phyloP scores from a whole-genome alignment of 148 eudicot genomes.

The Cornus suecica region DNA sequence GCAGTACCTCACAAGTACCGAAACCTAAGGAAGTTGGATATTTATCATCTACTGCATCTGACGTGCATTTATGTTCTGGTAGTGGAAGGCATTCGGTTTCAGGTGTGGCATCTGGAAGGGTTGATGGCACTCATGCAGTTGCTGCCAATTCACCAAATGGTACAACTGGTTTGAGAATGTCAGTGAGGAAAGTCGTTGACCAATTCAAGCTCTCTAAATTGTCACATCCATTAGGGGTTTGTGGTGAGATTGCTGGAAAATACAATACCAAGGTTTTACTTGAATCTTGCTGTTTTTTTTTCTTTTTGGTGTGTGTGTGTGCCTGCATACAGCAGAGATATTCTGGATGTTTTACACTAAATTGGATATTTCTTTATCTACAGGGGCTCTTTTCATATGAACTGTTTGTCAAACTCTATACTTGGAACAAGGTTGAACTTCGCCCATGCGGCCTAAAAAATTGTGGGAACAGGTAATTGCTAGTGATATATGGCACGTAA shows the following conservation, averaged over 20 bases:
- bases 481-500: neutral
- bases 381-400: conserved; percentile 84
- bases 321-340: neutral
- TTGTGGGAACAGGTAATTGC: conserved; percentile 80
- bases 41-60: conserved; percentile 24
- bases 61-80: conserved; percentile 26
- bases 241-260: conserved; percentile 38
- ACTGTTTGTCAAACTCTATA: conserved; percentile 73
- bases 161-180: conserved; percentile 44
- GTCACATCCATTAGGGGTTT: conserved; percentile 32
- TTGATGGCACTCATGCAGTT: conserved; percentile 14
- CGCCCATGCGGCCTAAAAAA: conserved; percentile 69
- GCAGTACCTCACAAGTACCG: conserved; percentile 14
- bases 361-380: conserved; percentile 7
- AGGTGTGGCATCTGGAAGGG: conserved; percentile 29
- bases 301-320: too few relatives aligned
- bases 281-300: conserved; percentile 11
- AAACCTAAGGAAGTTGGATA: conserved; percentile 22
- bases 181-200: conserved; percentile 59
- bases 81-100: conserved; percentile 19
- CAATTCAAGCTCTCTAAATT: conserved; percentile 44
- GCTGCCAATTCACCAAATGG: conserved; percentile 23
- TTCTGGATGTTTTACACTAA: conserved; percentile 11
- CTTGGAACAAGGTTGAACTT: conserved; percentile 74
- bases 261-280: conserved; percentile 48